Base-by-base conservation (phyloP, 75 land plant genomes). In the Pinus albicaulis region DNA sequence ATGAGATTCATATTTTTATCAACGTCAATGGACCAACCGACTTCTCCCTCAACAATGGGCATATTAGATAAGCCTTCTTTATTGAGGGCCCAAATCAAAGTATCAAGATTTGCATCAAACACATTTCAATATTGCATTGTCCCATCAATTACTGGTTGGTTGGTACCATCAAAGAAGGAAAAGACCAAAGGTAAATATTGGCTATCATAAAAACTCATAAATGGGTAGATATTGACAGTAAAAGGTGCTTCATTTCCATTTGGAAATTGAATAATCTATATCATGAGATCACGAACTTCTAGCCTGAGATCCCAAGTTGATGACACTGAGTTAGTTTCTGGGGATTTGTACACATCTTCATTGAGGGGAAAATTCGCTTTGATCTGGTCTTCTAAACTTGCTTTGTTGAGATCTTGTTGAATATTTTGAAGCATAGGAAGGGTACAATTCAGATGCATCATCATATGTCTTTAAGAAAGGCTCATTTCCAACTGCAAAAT, bases 21-120 rank as follows among this genome's bases (percentile, higher is more conserved):
- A 10, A 91, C 92, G 78, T 90, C 92, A 17, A 85, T 85, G 7
- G 91, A 91, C 91, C 91, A 92, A 4, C 92, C 94, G 16, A 91
- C 83, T 61, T 93, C 96, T 8, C 93, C 96, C 28, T 91, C 76
- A 7, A 89, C 76, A 11, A 91, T 80, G 23, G 84, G 53, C 74
- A 91, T 36, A 75, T 83, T 80, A 12, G 74, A 71, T 65, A 75
- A 93, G 1, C 94, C 91, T 56, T 77, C 83, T 59, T 85, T 91
- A 77, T 78, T 74, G 24, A 93, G 74, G 10, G 96, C 89, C 59
- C 78, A 78, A 13, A 93, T 78, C 14, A 93, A 79, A 0, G 88
- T 85, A 58, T 93, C 93, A 75, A 81, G 74, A 80, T 85, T 91
- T 0, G 96, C 93, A 75, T 89, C 92, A 74, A 93, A 84, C 48